Evolutionary conservation across 164 flowering plant species (phyloP).

Genomic region (Echeveria elegans): DNA sequence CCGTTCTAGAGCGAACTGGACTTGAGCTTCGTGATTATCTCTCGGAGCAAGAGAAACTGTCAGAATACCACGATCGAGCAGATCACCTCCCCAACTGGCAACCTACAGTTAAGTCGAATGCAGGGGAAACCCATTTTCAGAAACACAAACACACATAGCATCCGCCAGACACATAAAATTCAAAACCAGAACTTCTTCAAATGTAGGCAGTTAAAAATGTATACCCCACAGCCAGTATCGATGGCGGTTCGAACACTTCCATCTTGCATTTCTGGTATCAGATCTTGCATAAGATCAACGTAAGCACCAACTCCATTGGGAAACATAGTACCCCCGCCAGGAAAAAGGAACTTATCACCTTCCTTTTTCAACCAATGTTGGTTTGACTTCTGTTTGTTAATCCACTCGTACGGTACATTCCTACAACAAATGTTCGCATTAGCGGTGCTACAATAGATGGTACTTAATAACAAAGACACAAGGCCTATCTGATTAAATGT

Average conservation of each 20-base stretch:
- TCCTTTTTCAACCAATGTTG: constrained; percentile 87
- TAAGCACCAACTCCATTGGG: constrained; percentile 83
- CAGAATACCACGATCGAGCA: constrained; percentile 76
- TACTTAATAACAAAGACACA: background rate
- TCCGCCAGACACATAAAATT: background rate
- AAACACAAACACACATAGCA: background rate
- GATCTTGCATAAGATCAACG: constrained; percentile 81
- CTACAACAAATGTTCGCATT: constrained; percentile 24
- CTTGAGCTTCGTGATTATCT: constrained; percentile 98
- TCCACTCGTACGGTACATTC: constrained; percentile 98
- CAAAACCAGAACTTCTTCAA: background rate
- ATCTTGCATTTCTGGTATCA: constrained; percentile 91
- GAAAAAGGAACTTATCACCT: constrained; percentile 90
- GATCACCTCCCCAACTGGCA: constrained; percentile 99
- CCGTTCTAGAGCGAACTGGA: constrained; percentile 95
- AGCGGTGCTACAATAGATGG: background rate
- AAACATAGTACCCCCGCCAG: constrained; percentile 99
- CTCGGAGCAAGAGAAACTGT: constrained; percentile 97
- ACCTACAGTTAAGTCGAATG: constrained; percentile 33
- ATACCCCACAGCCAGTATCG: constrained; percentile 99
- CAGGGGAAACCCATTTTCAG: background rate
- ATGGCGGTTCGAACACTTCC: constrained; percentile 88
- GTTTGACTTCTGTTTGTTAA: constrained; percentile 90
- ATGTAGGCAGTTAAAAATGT: constrained; percentile 11
- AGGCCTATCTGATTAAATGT: background rate